phyloP scores from a whole-genome alignment of 345 rosid species.

The Eucalyptus viminalis region DNA sequence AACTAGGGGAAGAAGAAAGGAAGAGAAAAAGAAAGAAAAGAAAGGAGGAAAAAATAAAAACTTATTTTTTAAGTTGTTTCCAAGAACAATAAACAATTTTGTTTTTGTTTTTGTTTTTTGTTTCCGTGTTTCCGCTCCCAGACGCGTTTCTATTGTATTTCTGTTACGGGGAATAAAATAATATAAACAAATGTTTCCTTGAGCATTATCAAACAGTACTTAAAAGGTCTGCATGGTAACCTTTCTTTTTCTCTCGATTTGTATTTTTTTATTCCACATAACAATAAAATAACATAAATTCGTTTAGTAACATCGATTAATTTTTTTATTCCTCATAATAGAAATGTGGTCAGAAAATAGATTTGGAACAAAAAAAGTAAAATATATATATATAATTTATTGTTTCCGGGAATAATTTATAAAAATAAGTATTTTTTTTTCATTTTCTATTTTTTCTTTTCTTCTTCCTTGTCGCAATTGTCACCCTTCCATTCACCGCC shows the following conservation, averaged over 20 bases:
- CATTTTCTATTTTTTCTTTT: too few species aligned
- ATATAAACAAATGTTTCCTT: too few species aligned
- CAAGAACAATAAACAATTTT: accelerated
- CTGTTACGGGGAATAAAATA: accelerated
- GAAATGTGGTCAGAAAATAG: accelerated
- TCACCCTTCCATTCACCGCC: too few species aligned
- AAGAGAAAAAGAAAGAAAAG: too few species aligned
- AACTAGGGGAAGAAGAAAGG: too few species aligned
- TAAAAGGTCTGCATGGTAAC: accelerated
- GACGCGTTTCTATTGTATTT: accelerated
- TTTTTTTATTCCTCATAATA: accelerated
- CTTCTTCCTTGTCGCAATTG: accelerated
- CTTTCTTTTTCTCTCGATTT: accelerated
- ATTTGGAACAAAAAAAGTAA: accelerated
- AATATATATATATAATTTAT: too few species aligned
- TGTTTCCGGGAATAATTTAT: accelerated
- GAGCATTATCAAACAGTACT: too few species aligned
- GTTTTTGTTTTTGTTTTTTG: too few species aligned
- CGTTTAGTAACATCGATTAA: accelerated
- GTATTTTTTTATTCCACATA: accelerated
- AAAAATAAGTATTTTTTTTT: too few species aligned
- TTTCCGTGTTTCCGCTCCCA: accelerated
- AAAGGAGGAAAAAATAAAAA: too few species aligned
- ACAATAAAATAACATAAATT: too few species aligned
- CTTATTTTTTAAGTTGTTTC: too few species aligned